Conservation (phyloP, 2,329 filamentous ascomycete genomes). For the Fusarium pseudograminearum region DNA sequence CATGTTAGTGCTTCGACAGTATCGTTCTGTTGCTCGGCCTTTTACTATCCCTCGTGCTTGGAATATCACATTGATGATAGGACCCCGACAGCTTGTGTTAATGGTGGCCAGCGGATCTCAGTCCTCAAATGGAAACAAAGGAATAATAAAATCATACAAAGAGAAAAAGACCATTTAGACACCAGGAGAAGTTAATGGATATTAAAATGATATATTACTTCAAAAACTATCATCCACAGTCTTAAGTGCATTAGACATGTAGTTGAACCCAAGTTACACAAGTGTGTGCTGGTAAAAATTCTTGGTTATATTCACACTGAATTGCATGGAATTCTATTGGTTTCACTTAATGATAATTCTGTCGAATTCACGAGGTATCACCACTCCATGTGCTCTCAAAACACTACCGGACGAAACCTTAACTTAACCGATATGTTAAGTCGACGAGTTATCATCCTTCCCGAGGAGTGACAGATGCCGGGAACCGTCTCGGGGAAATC, state of each 20-base stretch:
- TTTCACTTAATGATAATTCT: no score
- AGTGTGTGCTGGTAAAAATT: not conserved
- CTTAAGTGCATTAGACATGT: not conserved
- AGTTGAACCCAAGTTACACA: no score
- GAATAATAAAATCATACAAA: not conserved
- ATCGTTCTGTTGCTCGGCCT: not conserved
- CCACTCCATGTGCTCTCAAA: not conserved
- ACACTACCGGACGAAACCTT: not conserved
- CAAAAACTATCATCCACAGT: not conserved
- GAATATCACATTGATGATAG: not conserved
- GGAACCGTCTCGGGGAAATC: conserved; percentile 5
- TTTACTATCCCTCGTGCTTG: not conserved
- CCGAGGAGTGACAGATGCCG: not conserved
- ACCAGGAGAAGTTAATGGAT: not conserved
- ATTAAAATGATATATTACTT: not conserved
- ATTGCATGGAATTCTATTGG: not conserved
- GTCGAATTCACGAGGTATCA: no score
- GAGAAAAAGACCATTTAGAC: not conserved
- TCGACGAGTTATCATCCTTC: not conserved
- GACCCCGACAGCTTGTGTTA: no score
- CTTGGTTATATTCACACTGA: not conserved
- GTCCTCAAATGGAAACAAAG: not conserved
- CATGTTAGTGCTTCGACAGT: not conserved
- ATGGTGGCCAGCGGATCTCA: not conserved
- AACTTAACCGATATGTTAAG: not conserved